These are phyloP conservation scores for Anisodus tanguticus DNA, from an alignment of 257 asterid species.

Conservation along the genomic window DNA sequence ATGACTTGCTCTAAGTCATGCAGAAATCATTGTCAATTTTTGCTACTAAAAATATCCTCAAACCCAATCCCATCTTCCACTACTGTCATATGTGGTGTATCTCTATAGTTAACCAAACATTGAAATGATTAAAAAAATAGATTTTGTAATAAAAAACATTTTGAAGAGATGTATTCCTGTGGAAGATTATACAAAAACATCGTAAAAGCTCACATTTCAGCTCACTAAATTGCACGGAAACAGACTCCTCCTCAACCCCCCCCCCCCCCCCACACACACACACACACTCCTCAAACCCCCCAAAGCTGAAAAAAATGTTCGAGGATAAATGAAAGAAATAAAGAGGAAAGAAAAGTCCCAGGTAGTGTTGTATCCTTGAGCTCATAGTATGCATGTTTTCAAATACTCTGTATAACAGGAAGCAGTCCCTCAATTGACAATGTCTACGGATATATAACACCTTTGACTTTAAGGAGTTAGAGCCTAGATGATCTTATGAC, in stretches of 20 bases:
- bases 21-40: neutral
- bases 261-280: neutral
- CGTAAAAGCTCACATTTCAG: neutral
- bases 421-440: slow-evolving; percentile 3
- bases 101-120: neutral
- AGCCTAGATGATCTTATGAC: neutral
- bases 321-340: neutral
- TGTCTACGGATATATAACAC: neutral
- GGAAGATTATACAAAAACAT: neutral
- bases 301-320: neutral
- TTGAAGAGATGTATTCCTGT: neutral
- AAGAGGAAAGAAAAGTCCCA: neutral
- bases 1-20: neutral
- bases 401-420: neutral
- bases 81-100: neutral
- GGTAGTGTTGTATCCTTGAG: neutral
- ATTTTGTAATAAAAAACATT: neutral
- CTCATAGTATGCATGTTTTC: neutral
- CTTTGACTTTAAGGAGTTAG: neutral
- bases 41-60: neutral
- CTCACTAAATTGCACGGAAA: neutral
- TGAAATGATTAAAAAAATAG: neutral
- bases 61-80: neutral
- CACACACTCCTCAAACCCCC: neutral
- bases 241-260: too few species aligned